Conservation (phyloP, 148 eudicot genomes). For the Nepenthes mirabilis region DNA sequence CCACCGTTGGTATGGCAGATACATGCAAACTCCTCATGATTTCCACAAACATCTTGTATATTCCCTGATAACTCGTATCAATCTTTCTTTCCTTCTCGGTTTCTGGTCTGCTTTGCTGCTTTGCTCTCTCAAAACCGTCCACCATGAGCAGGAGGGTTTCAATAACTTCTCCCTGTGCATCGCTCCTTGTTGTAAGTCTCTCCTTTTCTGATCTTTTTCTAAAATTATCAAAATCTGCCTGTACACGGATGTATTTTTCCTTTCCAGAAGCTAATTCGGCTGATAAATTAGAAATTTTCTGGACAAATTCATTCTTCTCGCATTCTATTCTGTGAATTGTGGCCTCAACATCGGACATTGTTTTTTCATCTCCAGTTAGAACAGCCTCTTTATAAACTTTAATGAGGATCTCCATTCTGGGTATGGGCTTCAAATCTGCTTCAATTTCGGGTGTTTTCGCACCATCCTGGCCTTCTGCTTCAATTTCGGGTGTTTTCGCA, state of each 20-base stretch:
- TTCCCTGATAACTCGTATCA: slow-evolving; percentile 89
- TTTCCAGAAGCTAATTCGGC: slow-evolving; percentile 58
- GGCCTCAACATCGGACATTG: slow-evolving; percentile 50
- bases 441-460: slow-evolving; percentile 16
- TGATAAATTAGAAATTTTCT: slow-evolving; percentile 34
- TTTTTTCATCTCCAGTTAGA: slow-evolving; percentile 37
- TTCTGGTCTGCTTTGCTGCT: slow-evolving; percentile 58
- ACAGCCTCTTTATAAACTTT: slow-evolving; percentile 62
- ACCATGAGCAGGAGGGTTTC: slow-evolving; percentile 90
- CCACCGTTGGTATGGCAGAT: slow-evolving; percentile 61
- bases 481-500: slow-evolving; percentile 14
- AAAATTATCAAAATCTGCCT: slow-evolving; percentile 92
- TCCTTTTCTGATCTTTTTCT: slow-evolving; percentile 91
- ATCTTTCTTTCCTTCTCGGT: slow-evolving; percentile 79
- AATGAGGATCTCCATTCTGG: slow-evolving; percentile 37
- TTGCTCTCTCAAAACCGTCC: slow-evolving; percentile 88
- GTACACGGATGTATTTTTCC: slow-evolving; percentile 66
- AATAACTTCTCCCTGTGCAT: slow-evolving; percentile 83
- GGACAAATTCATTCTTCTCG: slow-evolving; percentile 44
- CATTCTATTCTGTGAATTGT: slow-evolving; percentile 35
- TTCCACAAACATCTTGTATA: slow-evolving; percentile 97
- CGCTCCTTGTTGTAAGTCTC: slow-evolving; percentile 40
- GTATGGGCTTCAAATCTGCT: slow-evolving; percentile 14
- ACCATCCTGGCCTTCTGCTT: slow-evolving; percentile 15
- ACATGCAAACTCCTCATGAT: slow-evolving; percentile 76